Base-by-base conservation (phyloP, 2,329 filamentous ascomycete genomes). In the Plectosphaerella cucumerina region DNA sequence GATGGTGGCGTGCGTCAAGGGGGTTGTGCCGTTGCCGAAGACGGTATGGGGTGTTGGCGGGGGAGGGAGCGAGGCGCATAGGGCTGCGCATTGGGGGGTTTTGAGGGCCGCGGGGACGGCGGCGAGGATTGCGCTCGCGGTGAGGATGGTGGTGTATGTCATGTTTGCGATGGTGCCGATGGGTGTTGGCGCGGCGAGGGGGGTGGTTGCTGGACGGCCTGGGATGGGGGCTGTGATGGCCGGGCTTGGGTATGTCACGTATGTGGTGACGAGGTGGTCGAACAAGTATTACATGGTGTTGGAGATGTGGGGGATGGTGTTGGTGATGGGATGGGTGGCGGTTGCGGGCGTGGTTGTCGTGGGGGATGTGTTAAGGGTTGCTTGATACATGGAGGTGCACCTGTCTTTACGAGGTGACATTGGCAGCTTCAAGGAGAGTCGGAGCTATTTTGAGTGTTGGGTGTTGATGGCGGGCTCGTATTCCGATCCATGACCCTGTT, bases 221-320 rank as follows among this genome's bases (percentile, higher is more conserved):
- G 54, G 43, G 23, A n/a, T 54, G 46, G 20, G 51, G 20, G 10
- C 50, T 23, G 34, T 60, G 35, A 34, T 58, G 50, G 56, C 44
- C 9, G 50, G 33, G 1, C 63, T 61, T 47, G 58, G 45, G 33
- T 55, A 60, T 17, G 21, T 71, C 15, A 48, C 47, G 22, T 48
- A 48, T 34, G 6, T 48, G 15, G 35, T 48, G 22, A 58, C 70
- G 14, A 56, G 57, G 37, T 65, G 66, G 50, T 66, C 70, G 26
- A 67, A 69, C 41, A 62, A 58, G 35, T 67, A 72, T 48, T 72
- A 67, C 52, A 60, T 74, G 6, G 60, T 64, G 43, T 56, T 72
- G 18, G 65, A 73, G 62, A 58, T 70, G 54, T 65, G 65, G 51
- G 69, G 67, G 5, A 51, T 71, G 53, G 59, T 65, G 50, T 33